These are phyloP conservation scores for Podospora tetraspora DNA, from an alignment of 495 filamentous ascomycete genomes.

Conservation along the genomic window DNA sequence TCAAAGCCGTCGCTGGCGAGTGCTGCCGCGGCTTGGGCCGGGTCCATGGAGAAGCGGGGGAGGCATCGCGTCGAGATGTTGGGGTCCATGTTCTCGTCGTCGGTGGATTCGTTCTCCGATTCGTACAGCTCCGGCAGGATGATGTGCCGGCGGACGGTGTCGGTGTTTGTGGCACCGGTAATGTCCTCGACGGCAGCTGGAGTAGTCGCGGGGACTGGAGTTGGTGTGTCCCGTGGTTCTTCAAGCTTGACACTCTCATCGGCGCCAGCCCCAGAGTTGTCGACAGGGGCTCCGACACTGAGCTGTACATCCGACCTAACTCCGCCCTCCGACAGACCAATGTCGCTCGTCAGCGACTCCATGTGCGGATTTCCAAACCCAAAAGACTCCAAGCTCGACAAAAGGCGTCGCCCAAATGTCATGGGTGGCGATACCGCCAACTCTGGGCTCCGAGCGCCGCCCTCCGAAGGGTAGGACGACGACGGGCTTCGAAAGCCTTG, in stretches of 20 bases:
- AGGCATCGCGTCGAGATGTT: slow-evolving; percentile 22
- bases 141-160: slow-evolving; percentile 1
- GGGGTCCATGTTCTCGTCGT: not conserved
- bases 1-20: not conserved
- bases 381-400: slow-evolving; percentile 13
- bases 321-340: not conserved
- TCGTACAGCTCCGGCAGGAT: not conserved
- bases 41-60: slow-evolving; percentile 16
- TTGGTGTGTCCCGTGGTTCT: not conserved
- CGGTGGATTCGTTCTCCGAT: not conserved
- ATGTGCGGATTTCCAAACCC: slow-evolving; percentile 10
- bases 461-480: slow-evolving; percentile 26
- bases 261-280: not conserved
- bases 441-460: slow-evolving; percentile 22
- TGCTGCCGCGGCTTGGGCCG: not conserved
- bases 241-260: not conserved
- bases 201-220: not conserved
- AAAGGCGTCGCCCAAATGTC: slow-evolving; percentile 20
- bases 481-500: slow-evolving; percentile 18
- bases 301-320: not conserved
- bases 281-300: not conserved
- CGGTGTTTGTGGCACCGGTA: not conserved
- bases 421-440: slow-evolving; percentile 22
- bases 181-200: not conserved
- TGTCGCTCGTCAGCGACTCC: slow-evolving; percentile 6